Conservation (phyloP, 352 stramenopile species). For the Phytophthora lateralis region DNA sequence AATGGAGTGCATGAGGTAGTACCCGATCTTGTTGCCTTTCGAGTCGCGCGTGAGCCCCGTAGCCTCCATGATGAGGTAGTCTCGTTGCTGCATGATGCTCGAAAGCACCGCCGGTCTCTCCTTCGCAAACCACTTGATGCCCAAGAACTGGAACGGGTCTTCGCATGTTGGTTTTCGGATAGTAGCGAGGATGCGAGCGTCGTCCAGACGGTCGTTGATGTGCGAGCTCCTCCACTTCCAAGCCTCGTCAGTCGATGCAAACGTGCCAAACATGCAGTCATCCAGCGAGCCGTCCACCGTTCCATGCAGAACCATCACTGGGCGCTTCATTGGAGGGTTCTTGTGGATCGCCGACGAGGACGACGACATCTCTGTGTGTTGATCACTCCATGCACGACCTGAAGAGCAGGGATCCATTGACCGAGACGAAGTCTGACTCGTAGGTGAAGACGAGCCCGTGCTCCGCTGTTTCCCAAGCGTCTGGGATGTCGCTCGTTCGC, state of each 20-base stretch:
- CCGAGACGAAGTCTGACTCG: conserved; percentile 3
- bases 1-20: conserved; percentile 51
- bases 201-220: conserved; percentile 54
- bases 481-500: conserved; percentile 14
- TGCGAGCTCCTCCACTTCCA: conserved; percentile 52
- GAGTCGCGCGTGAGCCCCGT: conserved; percentile 22
- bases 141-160: conserved; percentile 54
- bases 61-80: conserved; percentile 43
- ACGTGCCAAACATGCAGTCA: conserved; percentile 49
- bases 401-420: conserved; percentile 8
- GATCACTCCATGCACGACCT: conserved; percentile 13
- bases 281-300: conserved; percentile 54
- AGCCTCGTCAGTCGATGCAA: conserved; percentile 42
- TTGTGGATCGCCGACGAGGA: conserved; percentile 13
- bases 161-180: conserved; percentile 38
- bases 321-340: conserved; percentile 27
- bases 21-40: conserved; percentile 35
- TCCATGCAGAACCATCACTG: conserved; percentile 45
- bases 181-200: conserved; percentile 39
- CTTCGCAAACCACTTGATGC: conserved; percentile 51
- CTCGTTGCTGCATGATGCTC: conserved; percentile 41
- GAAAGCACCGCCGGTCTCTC: conserved; percentile 31
- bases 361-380: conserved; percentile 2
- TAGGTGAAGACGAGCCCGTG: background rate
- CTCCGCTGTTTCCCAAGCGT: background rate